These are phyloP conservation scores for Phytophthora tentaculata DNA, from an alignment of 352 stramenopile genomes.

Conservation along the genomic window DNA sequence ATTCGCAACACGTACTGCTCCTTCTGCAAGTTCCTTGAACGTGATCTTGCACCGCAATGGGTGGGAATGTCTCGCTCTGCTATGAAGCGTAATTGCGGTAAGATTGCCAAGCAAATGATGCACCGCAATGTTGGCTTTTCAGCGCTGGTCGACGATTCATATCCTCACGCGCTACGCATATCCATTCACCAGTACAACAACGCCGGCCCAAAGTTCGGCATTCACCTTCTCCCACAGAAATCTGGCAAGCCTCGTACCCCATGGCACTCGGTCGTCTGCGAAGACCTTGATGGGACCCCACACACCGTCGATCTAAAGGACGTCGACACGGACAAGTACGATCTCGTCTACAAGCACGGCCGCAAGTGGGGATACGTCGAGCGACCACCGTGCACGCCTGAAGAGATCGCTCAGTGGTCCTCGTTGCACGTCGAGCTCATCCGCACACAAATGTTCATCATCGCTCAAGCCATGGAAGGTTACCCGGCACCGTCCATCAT, in stretches of 20 bases:
- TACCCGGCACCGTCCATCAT: too few species aligned
- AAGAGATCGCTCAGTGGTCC: too few species aligned
- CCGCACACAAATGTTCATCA: too few species aligned
- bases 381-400: too few species aligned
- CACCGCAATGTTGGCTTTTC: slow-evolving; percentile 30
- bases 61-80: slow-evolving; percentile 16
- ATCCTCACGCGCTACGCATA: slow-evolving; percentile 23
- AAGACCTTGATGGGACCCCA: slow-evolving; percentile 15
- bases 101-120: slow-evolving; percentile 26
- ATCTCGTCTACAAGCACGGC: slow-evolving; percentile 29
- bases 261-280: slow-evolving; percentile 24
- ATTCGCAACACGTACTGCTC: slow-evolving; percentile 29
- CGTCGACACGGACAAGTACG: slow-evolving; percentile 31
- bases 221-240: slow-evolving; percentile 25
- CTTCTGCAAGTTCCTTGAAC: slow-evolving; percentile 30
- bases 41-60: slow-evolving; percentile 21
- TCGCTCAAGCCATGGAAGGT: too few species aligned
- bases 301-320: slow-evolving; percentile 26
- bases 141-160: slow-evolving; percentile 18
- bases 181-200: slow-evolving; percentile 33
- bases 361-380: slow-evolving; percentile 30
- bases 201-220: slow-evolving; percentile 27
- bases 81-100: slow-evolving; percentile 24
- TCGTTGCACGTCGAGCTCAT: too few species aligned
- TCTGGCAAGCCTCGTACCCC: slow-evolving; percentile 13